Conservation (phyloP, 2,329 filamentous ascomycete genomes). For the Cladosporium sp. region DNA sequence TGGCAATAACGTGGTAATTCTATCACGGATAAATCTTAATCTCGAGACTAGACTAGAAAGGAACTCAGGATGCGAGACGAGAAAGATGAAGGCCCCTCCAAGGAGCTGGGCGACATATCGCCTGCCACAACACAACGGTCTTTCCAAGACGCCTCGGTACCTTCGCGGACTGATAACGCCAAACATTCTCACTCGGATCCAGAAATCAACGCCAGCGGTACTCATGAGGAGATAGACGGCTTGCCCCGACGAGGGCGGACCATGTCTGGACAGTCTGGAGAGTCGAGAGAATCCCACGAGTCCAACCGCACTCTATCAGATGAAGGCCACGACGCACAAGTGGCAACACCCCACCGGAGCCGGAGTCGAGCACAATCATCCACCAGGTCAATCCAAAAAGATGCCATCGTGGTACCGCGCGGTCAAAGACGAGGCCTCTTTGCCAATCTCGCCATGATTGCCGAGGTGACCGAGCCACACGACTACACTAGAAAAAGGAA, state of each 20-base stretch:
- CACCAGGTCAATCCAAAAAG: constrained; percentile 29
- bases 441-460: constrained; percentile 68
- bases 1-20: neutral
- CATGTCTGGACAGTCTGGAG: constrained; percentile 11
- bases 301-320: constrained; percentile 32
- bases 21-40: neutral
- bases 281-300: constrained; percentile 25
- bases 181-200: neutral
- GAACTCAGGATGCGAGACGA: neutral
- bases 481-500: constrained; percentile 74
- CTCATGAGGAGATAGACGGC: neutral
- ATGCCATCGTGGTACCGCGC: constrained; percentile 51
- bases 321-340: constrained; percentile 33
- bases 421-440: constrained; percentile 70
- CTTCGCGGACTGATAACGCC: neutral
- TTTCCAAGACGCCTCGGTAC: neutral
- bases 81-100: neutral
- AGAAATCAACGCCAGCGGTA: neutral
- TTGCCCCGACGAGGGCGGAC: constrained; percentile 1
- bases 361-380: constrained; percentile 33
- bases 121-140: constrained; percentile 6
- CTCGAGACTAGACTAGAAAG: too few species aligned
- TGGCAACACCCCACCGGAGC: constrained; percentile 30
- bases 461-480: constrained; percentile 76
- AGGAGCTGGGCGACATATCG: neutral